Base-by-base conservation (phyloP, 2,329 filamentous ascomycete species). In the Fusarium setosum region DNA sequence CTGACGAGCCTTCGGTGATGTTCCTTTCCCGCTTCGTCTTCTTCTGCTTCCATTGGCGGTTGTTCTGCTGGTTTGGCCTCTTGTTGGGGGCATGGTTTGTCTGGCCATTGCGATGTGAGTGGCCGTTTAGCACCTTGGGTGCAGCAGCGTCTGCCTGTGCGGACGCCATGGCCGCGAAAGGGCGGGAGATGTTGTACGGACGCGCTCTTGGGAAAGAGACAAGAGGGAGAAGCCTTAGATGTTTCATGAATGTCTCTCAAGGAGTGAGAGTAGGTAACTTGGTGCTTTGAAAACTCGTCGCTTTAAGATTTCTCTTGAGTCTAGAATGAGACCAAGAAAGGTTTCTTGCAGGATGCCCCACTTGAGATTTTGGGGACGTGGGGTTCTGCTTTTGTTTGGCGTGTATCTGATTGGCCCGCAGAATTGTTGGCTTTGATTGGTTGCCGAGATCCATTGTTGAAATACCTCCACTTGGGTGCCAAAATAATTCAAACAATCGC, bases 1-100 rank as follows among this genome's bases (percentile, higher is more conserved):
- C 90, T 18, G 82, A 81, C 0, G 88, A 87, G 9, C 88, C 89
- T 63, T 86, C 86, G 38, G 85, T 86, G 62, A 85, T 89, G 67
- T 86, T 85, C 63, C 83, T 83, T 72, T 87, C 84, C 56, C 84
- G 83, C 82, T 86, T 88, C 35, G 82, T 82, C 75, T 86, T 86
- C 70, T 85, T 85, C 51, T 79, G 74, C 65, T 80, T 79, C 70
- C 72, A 74, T 31, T 67, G 59, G 26, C 71, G 68, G 29, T 68
- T 67, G 1, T 62, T 65, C 23, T 65, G 66, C 21, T 61, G 58
- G 10, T 65, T 57, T 24, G 67, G 66, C 24, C 72, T 63, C 70
- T 76, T 75, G 32, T 72, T 75, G 5, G 51, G 40, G 3, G 55
- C 45, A 17, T 54, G 63, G 47, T 35, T 59, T 49, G 59, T 17